A percentile compares a stretch with the other conserved stretches of the same genome.
Evolutionary conservation across 2,329 filamentous ascomycete genomes (phyloP).

Genomic region (Arthrinium phaeospermum): DNA sequence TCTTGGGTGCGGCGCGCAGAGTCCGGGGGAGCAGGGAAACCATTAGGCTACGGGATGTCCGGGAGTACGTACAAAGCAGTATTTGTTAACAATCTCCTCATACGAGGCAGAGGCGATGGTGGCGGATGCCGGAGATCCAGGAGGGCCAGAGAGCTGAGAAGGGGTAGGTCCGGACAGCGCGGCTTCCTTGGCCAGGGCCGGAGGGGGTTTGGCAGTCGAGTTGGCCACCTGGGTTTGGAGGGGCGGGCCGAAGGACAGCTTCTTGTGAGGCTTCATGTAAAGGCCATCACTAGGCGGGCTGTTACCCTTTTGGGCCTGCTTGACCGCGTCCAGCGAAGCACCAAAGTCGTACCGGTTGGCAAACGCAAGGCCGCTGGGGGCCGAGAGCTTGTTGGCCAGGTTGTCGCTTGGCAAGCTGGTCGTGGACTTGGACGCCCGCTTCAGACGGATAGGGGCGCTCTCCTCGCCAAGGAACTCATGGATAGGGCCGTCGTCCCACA

Average conservation of each 20-base stretch:
- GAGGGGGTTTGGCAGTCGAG: slow-evolving; percentile 10
- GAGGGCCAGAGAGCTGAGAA: slow-evolving; percentile 41
- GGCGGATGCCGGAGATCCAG: slow-evolving; percentile 56
- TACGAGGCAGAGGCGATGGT: slow-evolving; percentile 86
- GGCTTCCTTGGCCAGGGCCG: slow-evolving; percentile 24
- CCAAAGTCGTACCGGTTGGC: slow-evolving; percentile 95
- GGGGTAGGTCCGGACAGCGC: slow-evolving; percentile 29
- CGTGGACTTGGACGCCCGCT: slow-evolving; percentile 68
- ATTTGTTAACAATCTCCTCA: slow-evolving; percentile 96
- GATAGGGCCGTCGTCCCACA: slow-evolving; percentile 60
- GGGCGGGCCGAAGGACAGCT: slow-evolving; percentile 35
- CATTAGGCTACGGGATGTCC: background rate
- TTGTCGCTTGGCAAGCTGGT: slow-evolving; percentile 68
- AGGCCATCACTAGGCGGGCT: slow-evolving; percentile 50
- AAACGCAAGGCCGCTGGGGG: slow-evolving; percentile 75
- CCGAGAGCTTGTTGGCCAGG: slow-evolving; percentile 55
- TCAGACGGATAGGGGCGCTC: slow-evolving; percentile 69
- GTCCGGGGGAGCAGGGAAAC: slow-evolving; percentile 14
- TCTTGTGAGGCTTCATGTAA: slow-evolving; percentile 59
- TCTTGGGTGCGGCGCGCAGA: slow-evolving; percentile 27
- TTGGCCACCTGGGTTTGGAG: slow-evolving; percentile 20
- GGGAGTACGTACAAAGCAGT: slow-evolving; percentile 94
- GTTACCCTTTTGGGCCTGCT: slow-evolving; percentile 71
- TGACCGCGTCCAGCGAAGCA: slow-evolving; percentile 85
- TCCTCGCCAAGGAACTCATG: slow-evolving; percentile 73